Percentiles rank a stretch among this genome's conserved stretches.
These are phyloP conservation scores for Phytophthora constricta DNA, from an alignment of 352 stramenopile genomes.

Conservation along the genomic window DNA sequence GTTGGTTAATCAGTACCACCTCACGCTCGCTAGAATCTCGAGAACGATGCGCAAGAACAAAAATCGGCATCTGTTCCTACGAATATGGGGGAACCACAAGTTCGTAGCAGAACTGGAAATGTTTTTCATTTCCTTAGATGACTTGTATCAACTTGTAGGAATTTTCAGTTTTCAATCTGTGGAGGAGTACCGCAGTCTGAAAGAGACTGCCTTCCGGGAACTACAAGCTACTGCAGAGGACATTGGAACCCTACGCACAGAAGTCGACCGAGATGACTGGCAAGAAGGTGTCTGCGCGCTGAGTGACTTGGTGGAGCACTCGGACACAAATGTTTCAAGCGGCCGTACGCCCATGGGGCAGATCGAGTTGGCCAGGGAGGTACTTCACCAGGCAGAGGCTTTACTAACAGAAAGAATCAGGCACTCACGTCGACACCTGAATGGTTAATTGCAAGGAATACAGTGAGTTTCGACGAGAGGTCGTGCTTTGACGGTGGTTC, in stretches of 20 bases:
- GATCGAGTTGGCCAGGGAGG: slow-evolving; percentile 9
- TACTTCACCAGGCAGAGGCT: slow-evolving; percentile 13
- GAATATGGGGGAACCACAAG: slow-evolving; percentile 16
- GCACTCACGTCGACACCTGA: slow-evolving; percentile 1
- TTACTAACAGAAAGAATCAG: slow-evolving; percentile 1
- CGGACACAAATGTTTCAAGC: not conserved
- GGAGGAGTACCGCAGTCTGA: not conserved
- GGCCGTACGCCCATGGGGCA: not conserved
- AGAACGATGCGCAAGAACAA: slow-evolving; percentile 9
- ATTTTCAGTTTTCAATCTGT: slow-evolving; percentile 18
- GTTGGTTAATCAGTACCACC: no score
- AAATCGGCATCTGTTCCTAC: slow-evolving; percentile 10
- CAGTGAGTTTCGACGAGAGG: slow-evolving; percentile 15
- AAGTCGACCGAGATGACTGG: not conserved
- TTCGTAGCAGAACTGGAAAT: slow-evolving; percentile 10
- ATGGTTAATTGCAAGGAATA: slow-evolving; percentile 25
- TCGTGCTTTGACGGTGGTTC: slow-evolving; percentile 12
- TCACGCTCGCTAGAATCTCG: no score
- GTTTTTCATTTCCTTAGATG: slow-evolving; percentile 20
- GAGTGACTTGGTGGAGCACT: not conserved
- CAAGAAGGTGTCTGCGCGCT: not conserved
- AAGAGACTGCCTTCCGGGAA: slow-evolving; percentile 6
- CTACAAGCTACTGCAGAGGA: not conserved
- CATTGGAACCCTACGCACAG: not conserved
- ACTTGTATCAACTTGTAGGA: slow-evolving; percentile 21